Evolutionary conservation across 1,284 basidiomycete genomes (phyloP).

Genomic region (Boletellus deceptivus): DNA sequence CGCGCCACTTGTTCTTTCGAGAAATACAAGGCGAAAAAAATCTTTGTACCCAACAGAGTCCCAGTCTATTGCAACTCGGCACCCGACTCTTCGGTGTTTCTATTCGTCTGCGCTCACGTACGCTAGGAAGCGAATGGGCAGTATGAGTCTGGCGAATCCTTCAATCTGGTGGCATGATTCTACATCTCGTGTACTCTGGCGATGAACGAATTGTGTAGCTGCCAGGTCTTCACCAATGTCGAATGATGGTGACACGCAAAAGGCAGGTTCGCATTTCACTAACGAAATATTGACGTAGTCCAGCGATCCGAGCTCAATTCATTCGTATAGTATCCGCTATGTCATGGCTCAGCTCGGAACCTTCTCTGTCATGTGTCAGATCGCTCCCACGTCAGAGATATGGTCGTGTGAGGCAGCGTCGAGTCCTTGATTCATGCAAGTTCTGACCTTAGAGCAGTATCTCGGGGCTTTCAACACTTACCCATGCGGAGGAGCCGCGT

Average conservation of each 20-base stretch:
- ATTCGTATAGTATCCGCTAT: background rate
- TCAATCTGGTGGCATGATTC: background rate
- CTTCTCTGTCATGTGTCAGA: background rate
- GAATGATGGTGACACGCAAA: background rate
- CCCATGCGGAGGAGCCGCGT: background rate
- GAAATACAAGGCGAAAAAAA: no score
- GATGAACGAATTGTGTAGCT: background rate
- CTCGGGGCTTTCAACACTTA: background rate
- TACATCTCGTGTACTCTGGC: background rate
- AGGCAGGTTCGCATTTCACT: background rate
- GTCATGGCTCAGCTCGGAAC: background rate
- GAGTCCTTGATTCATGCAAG: background rate
- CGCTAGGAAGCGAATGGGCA: no score
- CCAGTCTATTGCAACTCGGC: no score
- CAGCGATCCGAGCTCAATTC: background rate
- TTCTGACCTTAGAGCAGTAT: background rate
- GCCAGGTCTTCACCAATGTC: background rate
- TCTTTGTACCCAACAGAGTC: background rate
- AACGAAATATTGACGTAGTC: background rate
- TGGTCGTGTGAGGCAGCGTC: background rate
- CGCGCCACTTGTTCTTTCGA: no score
- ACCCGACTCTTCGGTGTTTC: no score
- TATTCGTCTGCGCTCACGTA: background rate
- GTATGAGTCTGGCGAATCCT: no score
- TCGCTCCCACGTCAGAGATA: slow-evolving; percentile 7